Evolutionary conservation across 805 yeast genomes (phyloP), one percentile per base, ranked within the genome.

Genomic region (Barnettozyma sucrosica): DNA sequence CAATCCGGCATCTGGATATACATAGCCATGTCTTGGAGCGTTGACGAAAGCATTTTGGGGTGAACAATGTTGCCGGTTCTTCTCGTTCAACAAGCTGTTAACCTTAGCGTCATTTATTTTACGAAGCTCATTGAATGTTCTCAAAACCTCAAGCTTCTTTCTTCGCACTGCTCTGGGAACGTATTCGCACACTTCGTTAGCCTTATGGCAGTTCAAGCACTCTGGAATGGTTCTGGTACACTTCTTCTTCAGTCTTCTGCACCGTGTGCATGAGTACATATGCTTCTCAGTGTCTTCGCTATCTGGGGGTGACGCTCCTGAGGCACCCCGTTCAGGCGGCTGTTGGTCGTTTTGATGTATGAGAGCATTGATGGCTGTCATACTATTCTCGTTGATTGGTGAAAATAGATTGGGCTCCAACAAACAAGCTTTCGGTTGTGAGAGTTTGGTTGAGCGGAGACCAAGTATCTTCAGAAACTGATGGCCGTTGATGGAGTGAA

Each of bases 231-330:
- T 64, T 52, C 74, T 70, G 1, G 75, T 64, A 54, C 81, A 77
- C 52, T 70, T 72, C 59, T 76, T 76, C 59, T 76, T 77, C 34
- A 74, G 58, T 43, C 68, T 61, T 44, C 80, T 64, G 54, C 81
- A 77, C 36, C 79, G 56, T 16, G 68, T 58, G 55, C 81, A 76
- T 1, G 77, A 67, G 43, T 68, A 67, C 7, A 60, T 52, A 45
- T 56, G 60, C 20, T 49, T 52, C 36, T 50, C 49, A 8, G 19
- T 30, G 33, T 30, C 38, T 16, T 43, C 48, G 5, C 10, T 18
- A 7, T 38, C 40, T 19, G 21, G 14, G 11, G 11, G 6, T 10
- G 20, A 16, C 21, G 19, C 20, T n/a, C 28, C 36, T 38, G 5
- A 5, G 10, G 18, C 10, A 7, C 14, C 26, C n/a, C 26, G 23